Percentiles rank a stretch among this genome's conserved stretches.
These are phyloP conservation scores for Baeospora myosura DNA, from an alignment of 1,284 basidiomycete species.

Conservation along the genomic window DNA sequence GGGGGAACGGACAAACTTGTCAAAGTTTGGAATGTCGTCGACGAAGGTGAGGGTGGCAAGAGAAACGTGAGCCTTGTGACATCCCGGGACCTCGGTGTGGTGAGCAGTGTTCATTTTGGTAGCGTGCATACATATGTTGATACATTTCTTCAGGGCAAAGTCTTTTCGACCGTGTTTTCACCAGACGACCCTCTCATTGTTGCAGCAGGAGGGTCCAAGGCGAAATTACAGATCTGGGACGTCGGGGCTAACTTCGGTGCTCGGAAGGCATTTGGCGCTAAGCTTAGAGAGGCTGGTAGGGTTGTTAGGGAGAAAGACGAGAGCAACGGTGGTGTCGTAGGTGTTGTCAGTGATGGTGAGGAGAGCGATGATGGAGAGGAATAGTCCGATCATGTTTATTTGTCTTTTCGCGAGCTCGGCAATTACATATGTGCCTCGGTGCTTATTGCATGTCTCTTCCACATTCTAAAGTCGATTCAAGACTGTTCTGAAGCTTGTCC, in stretches of 20 bases:
- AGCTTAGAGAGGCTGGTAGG: conserved; percentile 65
- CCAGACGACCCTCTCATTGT: conserved; percentile 93
- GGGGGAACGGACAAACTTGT: conserved; percentile 92
- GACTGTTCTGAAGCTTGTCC: too few species aligned
- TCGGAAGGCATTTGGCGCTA: conserved; percentile 70
- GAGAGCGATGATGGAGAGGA: conserved; percentile 50
- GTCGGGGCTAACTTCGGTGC: conserved; percentile 72
- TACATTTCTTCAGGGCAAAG: conserved; percentile 67
- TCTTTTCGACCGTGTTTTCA: conserved; percentile 86
- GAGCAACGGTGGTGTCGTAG: conserved; percentile 57
- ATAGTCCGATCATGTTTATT: conserved; percentile 17
- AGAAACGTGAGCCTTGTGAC: conserved; percentile 83
- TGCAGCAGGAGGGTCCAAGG: conserved; percentile 90
- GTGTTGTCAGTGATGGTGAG: conserved; percentile 63
- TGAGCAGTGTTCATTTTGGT: conserved; percentile 36
- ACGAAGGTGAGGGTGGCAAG: conserved; percentile 58
- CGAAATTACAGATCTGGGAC: conserved; percentile 93
- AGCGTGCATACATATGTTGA: conserved; percentile 5
- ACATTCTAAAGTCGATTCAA: too few species aligned
- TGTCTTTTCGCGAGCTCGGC: neutral
- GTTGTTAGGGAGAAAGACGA: conserved; percentile 57
- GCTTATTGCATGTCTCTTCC: neutral
- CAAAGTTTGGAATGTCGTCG: conserved; percentile 89
- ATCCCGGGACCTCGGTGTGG: conserved; percentile 87
- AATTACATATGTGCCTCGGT: neutral